A percentile compares a stretch with the other conserved stretches of the same genome.
Conservation (phyloP, 768 basidiomycete genomes). For the Coprinopsis sp. region DNA sequence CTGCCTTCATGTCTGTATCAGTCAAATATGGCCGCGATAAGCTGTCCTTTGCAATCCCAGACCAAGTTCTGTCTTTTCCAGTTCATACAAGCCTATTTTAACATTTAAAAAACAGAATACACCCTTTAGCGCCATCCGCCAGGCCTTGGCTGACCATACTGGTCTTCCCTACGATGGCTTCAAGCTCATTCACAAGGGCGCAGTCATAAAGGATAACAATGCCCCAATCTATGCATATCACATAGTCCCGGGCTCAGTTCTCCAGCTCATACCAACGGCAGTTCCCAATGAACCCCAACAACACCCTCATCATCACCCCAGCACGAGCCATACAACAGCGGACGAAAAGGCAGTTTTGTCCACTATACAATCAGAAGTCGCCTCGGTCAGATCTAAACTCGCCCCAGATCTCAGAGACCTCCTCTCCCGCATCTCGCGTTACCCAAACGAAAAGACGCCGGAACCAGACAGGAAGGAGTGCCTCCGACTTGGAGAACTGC, state of each 20-base stretch:
- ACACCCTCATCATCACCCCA: slow-evolving; percentile 21
- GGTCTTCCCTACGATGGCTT: slow-evolving; percentile 65
- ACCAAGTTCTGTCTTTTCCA: too few species aligned
- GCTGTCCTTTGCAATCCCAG: slow-evolving; percentile 47
- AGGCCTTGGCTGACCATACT: slow-evolving; percentile 67
- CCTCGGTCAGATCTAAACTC: slow-evolving; percentile 48
- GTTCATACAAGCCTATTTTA: too few species aligned
- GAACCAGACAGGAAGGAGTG: slow-evolving; percentile 30
- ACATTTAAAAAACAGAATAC: too few species aligned
- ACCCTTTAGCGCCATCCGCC: slow-evolving; percentile 52
- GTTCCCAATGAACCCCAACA: slow-evolving; percentile 28
- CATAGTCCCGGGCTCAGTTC: slow-evolving; percentile 56
- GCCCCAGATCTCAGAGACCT: slow-evolving; percentile 56
- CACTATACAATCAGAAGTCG: slow-evolving; percentile 51
- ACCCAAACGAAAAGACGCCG: slow-evolving; percentile 13
- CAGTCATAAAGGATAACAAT: slow-evolving; percentile 81
- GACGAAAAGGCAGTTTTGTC: slow-evolving; percentile 51
- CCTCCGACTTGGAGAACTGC: slow-evolving; percentile 68
- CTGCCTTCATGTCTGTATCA: slow-evolving; percentile 34
- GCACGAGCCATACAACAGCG: slow-evolving; percentile 22
- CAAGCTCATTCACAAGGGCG: slow-evolving; percentile 88
- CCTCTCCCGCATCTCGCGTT: slow-evolving; percentile 28
- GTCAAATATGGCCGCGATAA: slow-evolving; percentile 45
- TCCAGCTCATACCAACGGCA: slow-evolving; percentile 66
- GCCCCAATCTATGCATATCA: slow-evolving; percentile 35